Conservation (phyloP, 352 stramenopile genomes). For the Thalassiosira allenii region DNA sequence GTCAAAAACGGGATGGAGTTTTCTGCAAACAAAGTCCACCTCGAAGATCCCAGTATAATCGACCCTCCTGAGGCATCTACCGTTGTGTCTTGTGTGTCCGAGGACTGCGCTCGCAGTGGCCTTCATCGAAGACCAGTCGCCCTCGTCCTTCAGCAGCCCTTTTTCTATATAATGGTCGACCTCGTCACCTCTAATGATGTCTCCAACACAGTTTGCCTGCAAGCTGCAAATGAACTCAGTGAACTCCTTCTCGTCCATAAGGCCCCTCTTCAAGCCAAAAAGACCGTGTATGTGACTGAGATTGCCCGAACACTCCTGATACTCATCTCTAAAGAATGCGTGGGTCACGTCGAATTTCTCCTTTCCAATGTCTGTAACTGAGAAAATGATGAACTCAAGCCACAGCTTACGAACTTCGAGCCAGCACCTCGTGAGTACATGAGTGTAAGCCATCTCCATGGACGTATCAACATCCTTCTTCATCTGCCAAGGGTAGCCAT, state of each 20-base stretch:
- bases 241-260: slow-evolving; percentile 42
- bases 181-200: slow-evolving; percentile 9
- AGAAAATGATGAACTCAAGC: slow-evolving; percentile 43
- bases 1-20: slow-evolving; percentile 9
- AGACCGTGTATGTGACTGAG: slow-evolving; percentile 54
- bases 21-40: slow-evolving; percentile 9
- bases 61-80: slow-evolving; percentile 6
- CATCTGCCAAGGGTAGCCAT: background rate
- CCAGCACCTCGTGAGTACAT: slow-evolving; percentile 32
- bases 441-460: slow-evolving; percentile 46
- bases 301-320: slow-evolving; percentile 44
- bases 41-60: background rate
- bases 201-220: slow-evolving; percentile 32
- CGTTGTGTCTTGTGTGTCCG: slow-evolving; percentile 17
- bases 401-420: slow-evolving; percentile 42
- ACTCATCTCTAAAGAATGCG: slow-evolving; percentile 52
- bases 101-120: background rate
- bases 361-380: slow-evolving; percentile 1
- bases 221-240: slow-evolving; percentile 27
- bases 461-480: slow-evolving; percentile 22
- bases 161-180: slow-evolving; percentile 3
- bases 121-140: slow-evolving; percentile 8
- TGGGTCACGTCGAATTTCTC: background rate
- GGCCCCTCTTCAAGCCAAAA: slow-evolving; percentile 14
- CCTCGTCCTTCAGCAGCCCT: slow-evolving; percentile 9